These are phyloP conservation scores for Tricladium varicosporioides DNA, from an alignment of 2,329 filamentous ascomycete genomes.

Conservation along the genomic window DNA sequence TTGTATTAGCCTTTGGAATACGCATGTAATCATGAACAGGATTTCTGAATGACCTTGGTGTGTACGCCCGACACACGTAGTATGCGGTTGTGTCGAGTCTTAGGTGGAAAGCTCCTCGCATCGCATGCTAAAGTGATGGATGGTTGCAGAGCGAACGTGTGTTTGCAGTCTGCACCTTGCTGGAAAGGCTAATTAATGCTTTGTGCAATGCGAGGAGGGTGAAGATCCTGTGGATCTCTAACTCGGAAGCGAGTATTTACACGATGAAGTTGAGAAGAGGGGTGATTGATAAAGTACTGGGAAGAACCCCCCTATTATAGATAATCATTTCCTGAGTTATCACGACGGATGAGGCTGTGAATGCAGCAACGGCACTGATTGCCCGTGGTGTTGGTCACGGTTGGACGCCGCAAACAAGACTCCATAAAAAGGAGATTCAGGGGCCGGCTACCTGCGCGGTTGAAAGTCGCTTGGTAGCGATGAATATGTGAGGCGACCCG, in stretches of 20 bases:
- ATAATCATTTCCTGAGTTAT: neutral
- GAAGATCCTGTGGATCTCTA: neutral
- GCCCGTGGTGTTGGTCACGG: neutral
- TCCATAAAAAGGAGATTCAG: too few species aligned
- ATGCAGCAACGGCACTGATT: neutral
- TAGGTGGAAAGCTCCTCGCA: neutral
- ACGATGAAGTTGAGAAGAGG: neutral
- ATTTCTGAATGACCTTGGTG: constrained; percentile 11
- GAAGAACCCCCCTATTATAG: neutral
- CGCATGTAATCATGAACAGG: constrained; percentile 15
- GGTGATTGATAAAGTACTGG: neutral
- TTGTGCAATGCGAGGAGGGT: neutral
- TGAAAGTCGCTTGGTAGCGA: neutral
- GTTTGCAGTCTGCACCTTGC: constrained; percentile 4
- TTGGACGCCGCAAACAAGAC: neutral
- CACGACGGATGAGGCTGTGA: neutral
- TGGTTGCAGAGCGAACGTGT: constrained; percentile 7
- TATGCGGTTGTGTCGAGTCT: constrained; percentile 2
- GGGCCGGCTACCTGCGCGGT: neutral
- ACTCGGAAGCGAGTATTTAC: neutral
- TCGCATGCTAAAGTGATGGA: neutral
- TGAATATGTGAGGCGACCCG: neutral
- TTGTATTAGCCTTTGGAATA: neutral
- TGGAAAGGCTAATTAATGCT: neutral
- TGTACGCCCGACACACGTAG: constrained; percentile 8